Conservation (phyloP, 2,329 filamentous ascomycete genomes). For the Pseudogymnoascus sp. region DNA sequence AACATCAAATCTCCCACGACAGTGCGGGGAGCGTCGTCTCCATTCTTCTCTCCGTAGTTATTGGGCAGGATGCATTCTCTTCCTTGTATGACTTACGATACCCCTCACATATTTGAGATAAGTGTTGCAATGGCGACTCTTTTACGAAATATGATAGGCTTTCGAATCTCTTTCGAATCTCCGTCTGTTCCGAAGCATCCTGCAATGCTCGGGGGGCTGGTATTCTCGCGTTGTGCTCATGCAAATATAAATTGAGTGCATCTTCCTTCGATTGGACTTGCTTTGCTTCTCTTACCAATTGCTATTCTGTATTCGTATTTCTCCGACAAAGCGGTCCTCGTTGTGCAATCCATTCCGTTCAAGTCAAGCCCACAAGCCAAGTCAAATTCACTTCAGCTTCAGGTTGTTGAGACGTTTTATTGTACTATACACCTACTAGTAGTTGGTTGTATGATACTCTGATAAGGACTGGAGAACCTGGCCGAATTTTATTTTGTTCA, state of each 20-base stretch:
- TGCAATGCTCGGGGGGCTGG: not conserved
- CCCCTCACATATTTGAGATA: slow-evolving; percentile 7
- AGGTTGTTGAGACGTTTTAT: not conserved
- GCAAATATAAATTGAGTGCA: slow-evolving; percentile 11
- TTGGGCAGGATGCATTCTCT: not conserved
- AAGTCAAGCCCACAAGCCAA: not conserved
- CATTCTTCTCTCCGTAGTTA: not conserved
- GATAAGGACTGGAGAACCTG: not conserved
- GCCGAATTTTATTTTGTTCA: not conserved
- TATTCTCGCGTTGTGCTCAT: not conserved
- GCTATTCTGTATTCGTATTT: not conserved
- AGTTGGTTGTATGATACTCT: not conserved
- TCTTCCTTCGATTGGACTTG: not conserved
- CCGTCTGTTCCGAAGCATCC: not conserved
- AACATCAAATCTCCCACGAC: slow-evolving; percentile 3
- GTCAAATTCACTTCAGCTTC: slow-evolving; percentile 1
- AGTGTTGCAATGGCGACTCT: not conserved
- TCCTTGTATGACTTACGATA: slow-evolving; percentile 1
- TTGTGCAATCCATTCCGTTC: not conserved
- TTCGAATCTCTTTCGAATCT: slow-evolving; percentile 4
- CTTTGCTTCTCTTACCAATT: not conserved
- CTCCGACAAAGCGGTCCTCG: not conserved
- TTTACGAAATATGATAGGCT: slow-evolving; percentile 8
- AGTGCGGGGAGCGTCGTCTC: not conserved
- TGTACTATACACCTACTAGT: not conserved